phyloP scores from a whole-genome alignment of 73 alveolate genomes.

The Tetrahymena malaccensis region DNA sequence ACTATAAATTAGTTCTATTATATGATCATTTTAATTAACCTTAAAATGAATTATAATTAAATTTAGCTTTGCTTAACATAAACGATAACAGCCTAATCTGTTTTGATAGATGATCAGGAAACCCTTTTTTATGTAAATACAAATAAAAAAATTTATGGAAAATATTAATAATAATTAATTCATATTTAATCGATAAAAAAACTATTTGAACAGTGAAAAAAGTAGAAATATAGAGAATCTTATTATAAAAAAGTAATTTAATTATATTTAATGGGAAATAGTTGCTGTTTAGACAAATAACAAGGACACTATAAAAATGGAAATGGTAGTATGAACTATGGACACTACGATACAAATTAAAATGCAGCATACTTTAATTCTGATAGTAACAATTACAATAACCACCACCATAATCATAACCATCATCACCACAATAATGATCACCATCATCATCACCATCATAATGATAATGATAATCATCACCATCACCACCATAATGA shows the following conservation, averaged over 20 bases:
- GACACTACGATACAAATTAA: background rate
- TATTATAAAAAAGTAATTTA: background rate
- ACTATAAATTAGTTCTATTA: no score
- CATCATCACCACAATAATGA: background rate
- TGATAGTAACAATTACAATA: background rate
- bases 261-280: background rate
- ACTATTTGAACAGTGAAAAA: no score
- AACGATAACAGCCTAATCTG: no score
- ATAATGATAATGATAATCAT: background rate
- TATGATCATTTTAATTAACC: no score
- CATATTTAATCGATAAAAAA: no score
- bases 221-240: background rate
- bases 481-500: background rate
- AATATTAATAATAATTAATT: no score
- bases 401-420: background rate
- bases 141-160: no score
- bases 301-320: background rate
- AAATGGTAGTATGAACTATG: background rate
- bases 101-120: no score
- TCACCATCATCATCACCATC: background rate
- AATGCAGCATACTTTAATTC: background rate
- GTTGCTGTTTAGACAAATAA: background rate
- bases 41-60: no score
- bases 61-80: no score
- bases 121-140: no score